Evolutionary conservation across 495 filamentous ascomycete species (phyloP).

Genomic region (Annulohypoxylon maeteangense): DNA sequence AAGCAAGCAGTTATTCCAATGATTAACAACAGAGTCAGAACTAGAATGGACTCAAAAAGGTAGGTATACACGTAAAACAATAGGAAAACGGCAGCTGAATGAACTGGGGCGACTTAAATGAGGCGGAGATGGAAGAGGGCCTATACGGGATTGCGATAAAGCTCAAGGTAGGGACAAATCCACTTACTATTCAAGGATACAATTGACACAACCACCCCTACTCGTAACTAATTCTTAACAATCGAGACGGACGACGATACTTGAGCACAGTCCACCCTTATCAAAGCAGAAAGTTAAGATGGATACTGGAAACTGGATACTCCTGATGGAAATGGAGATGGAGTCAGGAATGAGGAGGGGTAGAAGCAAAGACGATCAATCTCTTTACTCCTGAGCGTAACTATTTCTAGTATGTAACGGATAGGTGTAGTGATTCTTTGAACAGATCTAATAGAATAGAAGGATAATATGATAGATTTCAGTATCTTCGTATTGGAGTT

Average conservation of each 20-base stretch:
- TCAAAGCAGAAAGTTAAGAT: constrained; percentile 7
- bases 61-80: constrained; percentile 29
- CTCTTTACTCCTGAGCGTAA: constrained; percentile 2
- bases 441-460: constrained; percentile 4
- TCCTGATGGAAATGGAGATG: background rate
- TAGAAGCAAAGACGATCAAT: constrained; percentile 21
- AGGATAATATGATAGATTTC: constrained; percentile 4
- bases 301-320: constrained; percentile 12
- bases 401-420: background rate
- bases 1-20: constrained; percentile 22
- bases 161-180: background rate
- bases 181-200: constrained; percentile 27
- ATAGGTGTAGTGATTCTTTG: constrained; percentile 17
- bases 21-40: constrained; percentile 18
- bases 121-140: constrained; percentile 6
- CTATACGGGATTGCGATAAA: constrained; percentile 5
- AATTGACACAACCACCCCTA: constrained; percentile 9
- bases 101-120: constrained; percentile 8
- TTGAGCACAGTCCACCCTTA: background rate
- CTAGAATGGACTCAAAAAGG: constrained; percentile 18
- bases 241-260: background rate
- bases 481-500: background rate
- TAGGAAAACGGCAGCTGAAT: constrained; percentile 25
- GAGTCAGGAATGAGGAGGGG: constrained; percentile 30
- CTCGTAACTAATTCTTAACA: constrained; percentile 1